Percentiles rank a stretch among this genome's conserved stretches.
These are phyloP conservation scores for Xerocomellus amylosporus DNA, from an alignment of 768 basidiomycete genomes.

Conservation along the genomic window DNA sequence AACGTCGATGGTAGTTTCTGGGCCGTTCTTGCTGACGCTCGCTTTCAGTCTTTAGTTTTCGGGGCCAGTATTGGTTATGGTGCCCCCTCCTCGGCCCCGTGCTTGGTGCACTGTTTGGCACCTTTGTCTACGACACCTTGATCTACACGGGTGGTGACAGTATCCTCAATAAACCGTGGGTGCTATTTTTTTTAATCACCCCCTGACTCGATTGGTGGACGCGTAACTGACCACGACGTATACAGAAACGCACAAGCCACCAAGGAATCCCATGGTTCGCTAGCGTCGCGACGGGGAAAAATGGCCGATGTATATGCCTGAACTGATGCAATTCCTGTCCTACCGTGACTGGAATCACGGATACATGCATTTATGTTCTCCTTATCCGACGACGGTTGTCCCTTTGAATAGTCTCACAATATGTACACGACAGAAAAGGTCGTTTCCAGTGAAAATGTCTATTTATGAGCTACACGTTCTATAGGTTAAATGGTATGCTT, in stretches of 20 bases:
- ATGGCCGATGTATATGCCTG: not conserved
- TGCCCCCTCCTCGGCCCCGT: constrained; percentile 56
- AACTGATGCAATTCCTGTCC: not conserved
- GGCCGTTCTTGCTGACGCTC: not conserved
- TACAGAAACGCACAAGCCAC: not conserved
- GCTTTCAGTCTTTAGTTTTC: constrained; percentile 18
- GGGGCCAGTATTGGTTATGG: constrained; percentile 68
- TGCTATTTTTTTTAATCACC: not conserved
- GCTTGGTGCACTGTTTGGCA: constrained; percentile 50
- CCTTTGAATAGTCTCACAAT: not conserved
- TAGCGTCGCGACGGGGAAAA: not conserved
- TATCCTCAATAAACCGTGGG: constrained; percentile 47
- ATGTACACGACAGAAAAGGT: not conserved
- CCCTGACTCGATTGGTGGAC: not conserved
- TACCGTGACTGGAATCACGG: not conserved
- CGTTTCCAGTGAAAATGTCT: not conserved
- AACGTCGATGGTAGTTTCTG: constrained; percentile 34
- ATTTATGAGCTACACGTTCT: constrained; percentile 1
- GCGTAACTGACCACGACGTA: not conserved
- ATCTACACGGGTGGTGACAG: constrained; percentile 53
- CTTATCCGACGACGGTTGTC: not conserved
- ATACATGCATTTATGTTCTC: not conserved
- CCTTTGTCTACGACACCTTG: constrained; percentile 52
- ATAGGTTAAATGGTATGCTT: not conserved
- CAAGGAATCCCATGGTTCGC: not conserved